Evolutionary conservation across 768 basidiomycete species (phyloP).

Genomic region (Psilocybe azurescens): DNA sequence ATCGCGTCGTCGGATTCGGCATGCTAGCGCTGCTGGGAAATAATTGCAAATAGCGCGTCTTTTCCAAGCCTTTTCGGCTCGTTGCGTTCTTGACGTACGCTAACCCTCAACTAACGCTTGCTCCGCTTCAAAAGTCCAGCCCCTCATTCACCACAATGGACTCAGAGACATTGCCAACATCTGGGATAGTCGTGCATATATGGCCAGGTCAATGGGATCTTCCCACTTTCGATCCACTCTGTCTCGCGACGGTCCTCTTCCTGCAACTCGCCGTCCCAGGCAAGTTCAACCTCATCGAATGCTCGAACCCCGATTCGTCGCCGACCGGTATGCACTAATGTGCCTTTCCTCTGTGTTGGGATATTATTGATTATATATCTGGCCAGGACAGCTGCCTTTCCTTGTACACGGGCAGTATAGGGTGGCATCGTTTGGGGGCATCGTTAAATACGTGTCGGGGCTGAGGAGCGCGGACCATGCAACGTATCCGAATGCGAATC

Average conservation of each 20-base stretch:
- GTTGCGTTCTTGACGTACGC: neutral
- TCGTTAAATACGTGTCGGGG: slow-evolving; percentile 68
- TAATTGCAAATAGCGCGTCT: neutral
- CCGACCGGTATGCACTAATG: slow-evolving; percentile 64
- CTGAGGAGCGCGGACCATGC: slow-evolving; percentile 40
- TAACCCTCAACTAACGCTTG: no score
- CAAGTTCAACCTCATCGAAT: slow-evolving; percentile 65
- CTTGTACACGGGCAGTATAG: slow-evolving; percentile 60
- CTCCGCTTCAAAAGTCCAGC: no score
- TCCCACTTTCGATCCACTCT: slow-evolving; percentile 69
- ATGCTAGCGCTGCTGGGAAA: neutral
- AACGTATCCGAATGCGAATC: slow-evolving; percentile 38
- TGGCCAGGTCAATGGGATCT: slow-evolving; percentile 75
- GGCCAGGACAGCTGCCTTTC: slow-evolving; percentile 74
- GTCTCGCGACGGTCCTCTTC: slow-evolving; percentile 68
- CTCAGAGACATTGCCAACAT: slow-evolving; percentile 16
- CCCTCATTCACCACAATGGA: neutral
- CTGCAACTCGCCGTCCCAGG: slow-evolving; percentile 74
- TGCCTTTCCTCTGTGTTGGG: neutral
- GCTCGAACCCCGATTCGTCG: slow-evolving; percentile 71
- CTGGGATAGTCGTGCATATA: slow-evolving; percentile 53
- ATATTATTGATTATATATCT: slow-evolving; percentile 11
- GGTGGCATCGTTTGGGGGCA: slow-evolving; percentile 60
- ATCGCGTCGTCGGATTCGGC: neutral
- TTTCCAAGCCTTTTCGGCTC: neutral